Evolutionary conservation across 768 basidiomycete species (phyloP).

Genomic region (Brasilioporus rufonigricans): DNA sequence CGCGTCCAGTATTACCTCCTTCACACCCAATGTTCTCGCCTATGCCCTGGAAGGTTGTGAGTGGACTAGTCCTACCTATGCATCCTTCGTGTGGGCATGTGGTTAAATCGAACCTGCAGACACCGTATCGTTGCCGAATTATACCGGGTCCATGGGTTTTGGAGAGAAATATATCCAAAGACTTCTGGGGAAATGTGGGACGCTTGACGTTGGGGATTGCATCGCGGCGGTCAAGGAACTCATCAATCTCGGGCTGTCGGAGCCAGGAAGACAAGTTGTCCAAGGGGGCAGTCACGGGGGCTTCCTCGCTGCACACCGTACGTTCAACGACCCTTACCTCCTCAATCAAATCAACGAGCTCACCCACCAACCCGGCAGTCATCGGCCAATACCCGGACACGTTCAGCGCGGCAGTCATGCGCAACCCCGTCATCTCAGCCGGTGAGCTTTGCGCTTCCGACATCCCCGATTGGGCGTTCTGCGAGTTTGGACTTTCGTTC

Average conservation of each 20-base stretch:
- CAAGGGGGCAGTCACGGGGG: conserved; percentile 73
- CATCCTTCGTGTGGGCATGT: not conserved
- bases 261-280: conserved; percentile 51
- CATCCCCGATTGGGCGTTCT: conserved; percentile 66
- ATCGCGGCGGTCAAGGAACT: conserved; percentile 53
- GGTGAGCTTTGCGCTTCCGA: conserved; percentile 58
- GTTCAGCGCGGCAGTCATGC: conserved; percentile 60
- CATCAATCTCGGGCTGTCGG: conserved; percentile 46
- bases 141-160: conserved; percentile 65
- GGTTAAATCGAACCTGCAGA: conserved; percentile 34
- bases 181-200: conserved; percentile 58
- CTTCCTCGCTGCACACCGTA: conserved; percentile 58
- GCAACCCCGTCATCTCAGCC: conserved; percentile 67
- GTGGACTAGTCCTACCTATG: conserved; percentile 12
- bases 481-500: conserved; percentile 39
- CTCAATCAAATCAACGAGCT: not conserved
- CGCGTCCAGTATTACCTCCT: conserved; percentile 44
- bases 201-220: conserved; percentile 65
- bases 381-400: conserved; percentile 60
- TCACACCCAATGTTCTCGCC: conserved; percentile 41
- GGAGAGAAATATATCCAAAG: conserved; percentile 58
- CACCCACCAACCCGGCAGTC: conserved; percentile 35
- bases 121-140: conserved; percentile 60
- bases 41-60: conserved; percentile 62
- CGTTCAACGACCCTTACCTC: conserved; percentile 26